Conservation (phyloP, 139 green algal genomes). For the Auxenochlorella pyrenoidosa region DNA sequence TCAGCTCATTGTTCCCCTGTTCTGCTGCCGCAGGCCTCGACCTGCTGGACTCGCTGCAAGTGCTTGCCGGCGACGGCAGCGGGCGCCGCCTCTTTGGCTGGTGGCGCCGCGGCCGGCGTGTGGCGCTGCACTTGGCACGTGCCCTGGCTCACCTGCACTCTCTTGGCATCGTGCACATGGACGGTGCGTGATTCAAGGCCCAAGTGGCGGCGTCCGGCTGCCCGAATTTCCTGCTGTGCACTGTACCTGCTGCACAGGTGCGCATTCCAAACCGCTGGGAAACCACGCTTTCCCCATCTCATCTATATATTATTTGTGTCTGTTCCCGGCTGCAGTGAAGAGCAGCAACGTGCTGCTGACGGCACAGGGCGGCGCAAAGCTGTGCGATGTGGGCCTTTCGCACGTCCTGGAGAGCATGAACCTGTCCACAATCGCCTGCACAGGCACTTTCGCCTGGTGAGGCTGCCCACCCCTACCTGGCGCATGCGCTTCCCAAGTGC, state of each 20-base stretch:
- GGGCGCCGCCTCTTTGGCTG: neutral
- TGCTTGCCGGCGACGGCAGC: neutral
- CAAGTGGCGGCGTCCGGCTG: too few relatives aligned
- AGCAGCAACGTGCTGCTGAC: slow-evolving; percentile 3
- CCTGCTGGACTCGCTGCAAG: neutral
- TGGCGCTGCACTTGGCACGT: neutral
- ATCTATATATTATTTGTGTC: neutral
- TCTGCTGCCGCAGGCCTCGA: neutral
- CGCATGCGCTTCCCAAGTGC: too few relatives aligned
- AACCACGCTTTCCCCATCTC: neutral
- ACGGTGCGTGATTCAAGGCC: neutral
- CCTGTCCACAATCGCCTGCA: neutral
- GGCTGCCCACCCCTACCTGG: neutral
- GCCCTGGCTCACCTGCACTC: neutral
- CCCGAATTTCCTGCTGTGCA: too few relatives aligned
- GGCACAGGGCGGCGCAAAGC: neutral
- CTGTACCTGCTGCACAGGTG: too few relatives aligned
- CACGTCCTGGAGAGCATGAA: neutral
- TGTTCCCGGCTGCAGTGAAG: neutral
- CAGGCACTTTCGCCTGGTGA: neutral
- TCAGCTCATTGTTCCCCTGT: neutral
- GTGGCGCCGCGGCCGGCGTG: neutral
- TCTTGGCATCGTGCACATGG: neutral
- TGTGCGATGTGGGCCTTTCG: neutral
- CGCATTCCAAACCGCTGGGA: neutral